These are phyloP conservation scores for Leptomonas seymouri DNA, from an alignment of 208 protist genomes.

Conservation along the genomic window DNA sequence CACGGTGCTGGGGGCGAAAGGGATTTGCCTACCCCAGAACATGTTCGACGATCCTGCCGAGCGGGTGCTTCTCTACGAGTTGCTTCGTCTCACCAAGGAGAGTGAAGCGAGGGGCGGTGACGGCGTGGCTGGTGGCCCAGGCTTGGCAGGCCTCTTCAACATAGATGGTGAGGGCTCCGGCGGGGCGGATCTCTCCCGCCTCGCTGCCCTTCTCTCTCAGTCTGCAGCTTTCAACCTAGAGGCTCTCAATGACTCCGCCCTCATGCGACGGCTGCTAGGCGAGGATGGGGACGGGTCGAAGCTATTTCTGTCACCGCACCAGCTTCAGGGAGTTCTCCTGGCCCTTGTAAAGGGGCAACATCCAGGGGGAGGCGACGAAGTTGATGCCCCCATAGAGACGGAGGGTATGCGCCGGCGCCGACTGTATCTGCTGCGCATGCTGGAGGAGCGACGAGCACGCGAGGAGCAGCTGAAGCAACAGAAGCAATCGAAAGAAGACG, in stretches of 20 bases:
- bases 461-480: too few relatives aligned
- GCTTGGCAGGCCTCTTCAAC: slow-evolving; percentile 35
- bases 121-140: neutral
- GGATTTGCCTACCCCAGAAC: slow-evolving; percentile 42
- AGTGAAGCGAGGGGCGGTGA: slow-evolving; percentile 9
- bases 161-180: slow-evolving; percentile 43
- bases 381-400: slow-evolving; percentile 27
- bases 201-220: slow-evolving; percentile 59
- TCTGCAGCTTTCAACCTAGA: slow-evolving; percentile 53
- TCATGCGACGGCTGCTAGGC: slow-evolving; percentile 53
- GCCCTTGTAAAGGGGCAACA: slow-evolving; percentile 34
- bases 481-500: slow-evolving; percentile 5
- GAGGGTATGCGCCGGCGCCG: slow-evolving; percentile 43
- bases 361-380: neutral
- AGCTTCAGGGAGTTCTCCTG: slow-evolving; percentile 48
- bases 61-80: slow-evolving; percentile 49
- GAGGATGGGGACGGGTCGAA: slow-evolving; percentile 23
- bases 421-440: slow-evolving; percentile 40
- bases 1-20: slow-evolving; percentile 39
- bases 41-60: slow-evolving; percentile 44
- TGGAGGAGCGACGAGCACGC: slow-evolving; percentile 26
- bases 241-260: slow-evolving; percentile 54
- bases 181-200: slow-evolving; percentile 29
- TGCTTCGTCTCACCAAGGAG: slow-evolving; percentile 47
- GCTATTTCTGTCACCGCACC: slow-evolving; percentile 32